Percentiles rank a stretch among this genome's conserved stretches.
Conservation (phyloP, 2,329 filamentous ascomycete genomes). For the Sporothrix protearum region DNA sequence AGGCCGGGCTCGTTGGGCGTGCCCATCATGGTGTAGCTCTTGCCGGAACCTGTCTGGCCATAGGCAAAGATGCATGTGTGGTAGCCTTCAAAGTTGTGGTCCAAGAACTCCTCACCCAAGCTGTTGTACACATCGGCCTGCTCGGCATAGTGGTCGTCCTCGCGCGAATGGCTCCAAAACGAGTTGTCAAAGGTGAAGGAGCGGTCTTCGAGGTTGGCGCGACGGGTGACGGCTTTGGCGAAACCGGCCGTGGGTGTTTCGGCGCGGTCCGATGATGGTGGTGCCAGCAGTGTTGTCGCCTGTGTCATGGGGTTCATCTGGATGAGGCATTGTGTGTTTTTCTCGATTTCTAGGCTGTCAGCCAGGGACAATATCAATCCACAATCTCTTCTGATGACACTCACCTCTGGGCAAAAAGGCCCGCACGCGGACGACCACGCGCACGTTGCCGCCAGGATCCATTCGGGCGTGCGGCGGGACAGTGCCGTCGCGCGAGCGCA, state of each 20-base stretch:
- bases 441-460: constrained; percentile 70
- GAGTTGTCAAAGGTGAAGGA: constrained; percentile 91
- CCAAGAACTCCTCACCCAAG: constrained; percentile 81
- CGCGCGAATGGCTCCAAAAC: constrained; percentile 95
- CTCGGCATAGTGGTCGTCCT: constrained; percentile 77
- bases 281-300: constrained; percentile 74
- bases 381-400: constrained; percentile 26
- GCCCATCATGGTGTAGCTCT: constrained; percentile 99
- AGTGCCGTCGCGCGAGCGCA: constrained; percentile 69
- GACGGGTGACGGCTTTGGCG: constrained; percentile 32
- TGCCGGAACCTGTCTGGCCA: constrained; percentile 89
- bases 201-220: constrained; percentile 29
- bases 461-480: constrained; percentile 54
- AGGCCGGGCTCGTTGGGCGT: constrained; percentile 95
- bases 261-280: constrained; percentile 39
- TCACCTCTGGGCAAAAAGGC: constrained; percentile 75
- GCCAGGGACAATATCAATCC: background rate
- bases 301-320: constrained; percentile 87
- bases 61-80: constrained; percentile 99
- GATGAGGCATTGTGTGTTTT: constrained; percentile 78
- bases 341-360: constrained; percentile 67
- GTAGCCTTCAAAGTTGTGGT: constrained; percentile 97
- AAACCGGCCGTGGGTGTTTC: constrained; percentile 21
- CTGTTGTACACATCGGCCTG: constrained; percentile 88
- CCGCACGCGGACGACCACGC: constrained; percentile 76